These are phyloP conservation scores for Naganishia antarctica DNA, from an alignment of 768 basidiomycete species.

Conservation along the genomic window DNA sequence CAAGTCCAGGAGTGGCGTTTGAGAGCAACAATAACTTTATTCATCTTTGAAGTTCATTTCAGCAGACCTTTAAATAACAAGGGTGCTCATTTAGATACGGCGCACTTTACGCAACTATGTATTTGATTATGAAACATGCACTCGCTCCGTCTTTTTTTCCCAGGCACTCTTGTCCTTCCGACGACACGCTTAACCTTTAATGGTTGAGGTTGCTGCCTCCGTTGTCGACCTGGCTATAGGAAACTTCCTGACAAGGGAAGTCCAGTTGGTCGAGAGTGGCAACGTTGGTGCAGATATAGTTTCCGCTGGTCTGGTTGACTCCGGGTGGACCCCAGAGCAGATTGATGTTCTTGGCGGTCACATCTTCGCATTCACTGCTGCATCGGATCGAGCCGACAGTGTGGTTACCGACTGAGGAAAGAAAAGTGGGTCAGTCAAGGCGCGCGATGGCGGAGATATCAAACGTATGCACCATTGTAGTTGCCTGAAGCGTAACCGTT, in stretches of 20 bases:
- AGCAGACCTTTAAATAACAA: too few species aligned
- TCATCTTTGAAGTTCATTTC: too few species aligned
- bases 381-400: slow-evolving; percentile 59
- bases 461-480: neutral
- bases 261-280: slow-evolving; percentile 13
- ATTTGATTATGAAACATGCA: neutral
- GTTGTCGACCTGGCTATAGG: slow-evolving; percentile 20
- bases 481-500: slow-evolving; percentile 58
- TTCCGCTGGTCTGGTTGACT: slow-evolving; percentile 52
- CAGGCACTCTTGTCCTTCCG: neutral
- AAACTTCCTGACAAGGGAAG: slow-evolving; percentile 24
- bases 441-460: too few species aligned
- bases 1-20: too few species aligned
- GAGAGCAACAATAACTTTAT: too few species aligned
- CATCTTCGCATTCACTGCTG: slow-evolving; percentile 51
- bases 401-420: slow-evolving; percentile 39
- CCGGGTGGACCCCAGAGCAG: slow-evolving; percentile 23
- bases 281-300: slow-evolving; percentile 52
- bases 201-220: slow-evolving; percentile 15
- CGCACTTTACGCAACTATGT: neutral
- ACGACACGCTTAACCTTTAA: neutral
- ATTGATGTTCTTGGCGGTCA: slow-evolving; percentile 50
- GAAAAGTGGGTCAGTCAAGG: neutral
- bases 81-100: neutral
- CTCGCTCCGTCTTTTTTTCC: neutral